Evolutionary conservation across 768 basidiomycete species (phyloP).

Genomic region (Xerocomellus dryophilus): DNA sequence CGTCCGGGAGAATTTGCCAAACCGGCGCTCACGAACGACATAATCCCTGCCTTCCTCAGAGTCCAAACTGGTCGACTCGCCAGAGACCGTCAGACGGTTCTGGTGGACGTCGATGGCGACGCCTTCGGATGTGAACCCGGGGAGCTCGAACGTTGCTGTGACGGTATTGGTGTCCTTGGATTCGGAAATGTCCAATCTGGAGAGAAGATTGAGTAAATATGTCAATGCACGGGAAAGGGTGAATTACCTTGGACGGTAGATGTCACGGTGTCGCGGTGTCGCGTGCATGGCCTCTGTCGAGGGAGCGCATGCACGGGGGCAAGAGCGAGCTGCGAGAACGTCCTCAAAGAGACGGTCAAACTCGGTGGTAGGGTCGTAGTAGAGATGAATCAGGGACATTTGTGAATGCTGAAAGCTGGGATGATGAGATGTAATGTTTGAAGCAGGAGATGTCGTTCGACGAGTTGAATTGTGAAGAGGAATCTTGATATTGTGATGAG

Average conservation of each 20-base stretch:
- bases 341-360: conserved; percentile 10
- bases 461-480: neutral
- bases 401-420: neutral
- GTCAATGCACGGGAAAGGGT: neutral
- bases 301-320: neutral
- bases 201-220: neutral
- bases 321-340: conserved; percentile 27
- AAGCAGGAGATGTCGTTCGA: too few species aligned
- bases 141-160: conserved; percentile 54
- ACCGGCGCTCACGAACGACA: conserved; percentile 43
- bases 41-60: conserved; percentile 38
- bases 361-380: conserved; percentile 5
- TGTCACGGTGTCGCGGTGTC: neutral
- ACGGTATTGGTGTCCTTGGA: conserved; percentile 40
- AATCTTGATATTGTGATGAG: neutral
- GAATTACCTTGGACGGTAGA: conserved; percentile 24
- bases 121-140: conserved; percentile 49
- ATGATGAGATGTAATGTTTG: neutral
- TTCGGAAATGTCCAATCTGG: conserved; percentile 49
- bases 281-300: neutral
- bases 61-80: conserved; percentile 35
- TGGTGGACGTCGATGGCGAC: conserved; percentile 47
- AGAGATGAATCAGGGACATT: conserved; percentile 5
- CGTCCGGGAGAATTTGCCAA: conserved; percentile 49
- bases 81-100: conserved; percentile 46